Percentiles rank a stretch among this genome's conserved stretches.
phyloP scores from a whole-genome alignment of 768 basidiomycete species.

The Termitomyces sp. region DNA sequence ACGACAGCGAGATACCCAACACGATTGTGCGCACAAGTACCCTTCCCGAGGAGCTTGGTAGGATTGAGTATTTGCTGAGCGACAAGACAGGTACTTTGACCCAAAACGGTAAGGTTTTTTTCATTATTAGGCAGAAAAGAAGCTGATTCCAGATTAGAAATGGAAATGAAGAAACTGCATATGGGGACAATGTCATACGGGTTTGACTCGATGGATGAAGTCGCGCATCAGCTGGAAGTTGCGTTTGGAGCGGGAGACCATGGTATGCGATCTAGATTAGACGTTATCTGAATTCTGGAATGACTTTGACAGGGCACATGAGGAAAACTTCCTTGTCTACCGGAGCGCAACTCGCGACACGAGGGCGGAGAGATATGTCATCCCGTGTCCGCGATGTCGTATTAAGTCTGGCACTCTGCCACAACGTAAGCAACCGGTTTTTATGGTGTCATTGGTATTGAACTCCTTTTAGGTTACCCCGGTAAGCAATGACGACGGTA shows the following conservation, averaged over 20 bases:
- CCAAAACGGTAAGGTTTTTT: conserved; percentile 76
- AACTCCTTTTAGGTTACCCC: conserved; percentile 79
- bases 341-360: conserved; percentile 75
- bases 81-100: conserved; percentile 99
- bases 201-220: conserved; percentile 98
- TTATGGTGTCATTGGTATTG: background rate
- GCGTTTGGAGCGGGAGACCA: conserved; percentile 72
- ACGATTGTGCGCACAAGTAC: conserved; percentile 98
- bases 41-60: conserved; percentile 90
- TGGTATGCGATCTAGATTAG: conserved; percentile 27
- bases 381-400: conserved; percentile 91
- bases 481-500: conserved; percentile 89
- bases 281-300: background rate
- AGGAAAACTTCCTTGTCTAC: conserved; percentile 60
- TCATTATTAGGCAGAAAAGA: background rate
- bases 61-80: conserved; percentile 92
- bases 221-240: conserved; percentile 82
- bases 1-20: conserved; percentile 85
- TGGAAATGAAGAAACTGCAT: conserved; percentile 99
- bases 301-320: conserved; percentile 26
- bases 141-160: conserved; percentile 50
- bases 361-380: conserved; percentile 93
- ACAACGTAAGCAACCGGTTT: conserved; percentile 64
- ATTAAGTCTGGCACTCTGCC: conserved; percentile 89
- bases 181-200: conserved; percentile 99